Conservation (phyloP, 2,329 filamentous ascomycete species). For the Bimuria novae-zelandiae region DNA sequence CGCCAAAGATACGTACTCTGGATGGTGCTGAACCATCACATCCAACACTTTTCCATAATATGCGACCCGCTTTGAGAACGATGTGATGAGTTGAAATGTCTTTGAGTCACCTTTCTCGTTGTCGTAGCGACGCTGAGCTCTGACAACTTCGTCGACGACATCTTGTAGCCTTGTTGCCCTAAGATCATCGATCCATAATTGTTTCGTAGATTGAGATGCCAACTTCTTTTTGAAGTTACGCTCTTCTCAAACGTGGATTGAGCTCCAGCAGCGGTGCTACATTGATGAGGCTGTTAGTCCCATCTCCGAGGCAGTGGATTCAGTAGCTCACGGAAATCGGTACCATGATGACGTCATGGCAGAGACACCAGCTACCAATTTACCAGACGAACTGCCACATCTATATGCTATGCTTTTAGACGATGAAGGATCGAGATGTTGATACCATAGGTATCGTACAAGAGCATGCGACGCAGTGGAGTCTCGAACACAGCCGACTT, state of each 20-base stretch:
- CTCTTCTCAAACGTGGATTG: slow-evolving; percentile 11
- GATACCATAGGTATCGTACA: not conserved
- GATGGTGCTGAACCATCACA: slow-evolving; percentile 33
- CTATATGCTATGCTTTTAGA: no score
- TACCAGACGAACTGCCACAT: no score
- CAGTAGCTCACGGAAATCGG: not conserved
- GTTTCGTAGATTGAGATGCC: slow-evolving; percentile 9
- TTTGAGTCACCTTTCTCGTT: slow-evolving; percentile 5
- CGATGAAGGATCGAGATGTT: no score
- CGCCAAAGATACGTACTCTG: slow-evolving; percentile 34
- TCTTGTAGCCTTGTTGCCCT: slow-evolving; percentile 15
- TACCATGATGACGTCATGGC: slow-evolving; percentile 2
- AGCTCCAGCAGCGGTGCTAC: not conserved
- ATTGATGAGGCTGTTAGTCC: not conserved
- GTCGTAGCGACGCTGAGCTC: slow-evolving; percentile 10
- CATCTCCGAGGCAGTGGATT: not conserved
- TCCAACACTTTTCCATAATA: slow-evolving; percentile 29
- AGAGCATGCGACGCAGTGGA: not conserved
- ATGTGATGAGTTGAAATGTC: not conserved
- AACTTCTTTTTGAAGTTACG: slow-evolving; percentile 10
- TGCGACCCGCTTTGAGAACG: slow-evolving; percentile 14
- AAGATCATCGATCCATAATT: not conserved
- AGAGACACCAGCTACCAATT: not conserved
- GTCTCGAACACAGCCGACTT: not conserved
- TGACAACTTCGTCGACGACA: slow-evolving; percentile 11